Conservation (phyloP, 2,329 filamentous ascomycete genomes). For the Fusarium keratoplasticum region DNA sequence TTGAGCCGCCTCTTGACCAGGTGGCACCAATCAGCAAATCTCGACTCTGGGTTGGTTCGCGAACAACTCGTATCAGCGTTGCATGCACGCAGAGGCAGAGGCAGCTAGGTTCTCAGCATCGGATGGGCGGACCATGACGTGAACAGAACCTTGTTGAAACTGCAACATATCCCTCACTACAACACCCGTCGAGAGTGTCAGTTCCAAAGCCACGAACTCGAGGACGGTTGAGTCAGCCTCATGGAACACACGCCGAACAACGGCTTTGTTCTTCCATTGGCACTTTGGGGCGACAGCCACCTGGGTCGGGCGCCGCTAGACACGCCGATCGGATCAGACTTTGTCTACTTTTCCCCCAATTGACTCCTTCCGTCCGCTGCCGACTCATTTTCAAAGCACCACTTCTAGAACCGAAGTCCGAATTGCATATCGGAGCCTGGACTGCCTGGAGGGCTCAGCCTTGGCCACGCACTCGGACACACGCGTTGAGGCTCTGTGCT, state of each 20-base stretch:
- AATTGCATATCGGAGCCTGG: neutral
- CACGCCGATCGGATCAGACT: conserved; percentile 23
- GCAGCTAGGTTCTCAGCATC: neutral
- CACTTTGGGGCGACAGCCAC: neutral
- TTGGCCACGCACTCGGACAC: neutral
- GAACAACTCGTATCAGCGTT: conserved; percentile 15
- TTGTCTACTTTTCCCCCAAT: conserved; percentile 1
- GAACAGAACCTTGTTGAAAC: neutral
- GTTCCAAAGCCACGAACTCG: conserved; percentile 20
- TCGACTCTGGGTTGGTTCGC: neutral
- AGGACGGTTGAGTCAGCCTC: conserved; percentile 21
- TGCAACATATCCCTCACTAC: neutral
- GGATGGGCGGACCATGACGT: neutral
- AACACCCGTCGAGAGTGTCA: neutral
- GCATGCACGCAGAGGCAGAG: neutral
- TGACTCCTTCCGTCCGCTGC: conserved; percentile 1
- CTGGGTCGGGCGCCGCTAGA: conserved; percentile 10
- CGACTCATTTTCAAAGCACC: neutral
- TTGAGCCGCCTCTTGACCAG: neutral
- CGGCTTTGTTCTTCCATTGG: neutral
- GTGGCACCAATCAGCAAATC: neutral
- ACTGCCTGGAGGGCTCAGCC: conserved; percentile 12
- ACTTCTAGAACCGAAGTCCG: neutral
- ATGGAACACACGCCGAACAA: neutral
- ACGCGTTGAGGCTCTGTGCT: conserved; percentile 32